phyloP scores from a whole-genome alignment of 2,329 filamentous ascomycete species.

The Phyllosticta citribraziliensis region DNA sequence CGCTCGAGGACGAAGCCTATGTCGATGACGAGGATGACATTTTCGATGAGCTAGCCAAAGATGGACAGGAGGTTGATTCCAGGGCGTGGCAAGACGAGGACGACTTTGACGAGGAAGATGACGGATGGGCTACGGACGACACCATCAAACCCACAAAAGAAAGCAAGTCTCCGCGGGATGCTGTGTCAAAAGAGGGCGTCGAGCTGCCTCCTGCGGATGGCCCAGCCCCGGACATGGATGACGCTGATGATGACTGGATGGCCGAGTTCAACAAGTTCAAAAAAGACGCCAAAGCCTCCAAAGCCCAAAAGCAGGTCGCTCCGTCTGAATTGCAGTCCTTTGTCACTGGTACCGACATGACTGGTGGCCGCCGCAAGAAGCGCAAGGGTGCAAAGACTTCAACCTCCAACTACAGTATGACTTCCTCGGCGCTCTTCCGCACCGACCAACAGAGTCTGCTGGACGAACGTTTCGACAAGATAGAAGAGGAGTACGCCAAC shows the following conservation, averaged over 20 bases:
- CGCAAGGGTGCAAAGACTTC: slow-evolving; percentile 88
- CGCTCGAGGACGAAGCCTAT: slow-evolving; percentile 89
- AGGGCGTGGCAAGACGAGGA: slow-evolving; percentile 58
- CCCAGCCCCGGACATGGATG: slow-evolving; percentile 19
- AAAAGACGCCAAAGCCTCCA: slow-evolving; percentile 52
- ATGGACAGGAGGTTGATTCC: slow-evolving; percentile 63
- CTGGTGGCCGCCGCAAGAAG: slow-evolving; percentile 80
- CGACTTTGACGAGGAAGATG: slow-evolving; percentile 52
- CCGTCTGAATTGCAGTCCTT: slow-evolving; percentile 59
- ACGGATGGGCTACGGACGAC: slow-evolving; percentile 90
- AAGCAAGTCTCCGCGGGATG: slow-evolving; percentile 29
- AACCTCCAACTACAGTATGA: slow-evolving; percentile 84
- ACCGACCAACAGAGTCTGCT: slow-evolving; percentile 80
- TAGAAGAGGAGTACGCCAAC: slow-evolving; percentile 71
- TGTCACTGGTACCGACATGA: slow-evolving; percentile 58
- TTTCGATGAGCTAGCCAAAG: slow-evolving; percentile 62
- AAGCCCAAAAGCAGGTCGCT: slow-evolving; percentile 26
- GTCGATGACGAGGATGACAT: slow-evolving; percentile 79
- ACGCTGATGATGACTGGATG: slow-evolving; percentile 69
- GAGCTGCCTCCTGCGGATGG: slow-evolving; percentile 21
- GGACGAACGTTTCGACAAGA: slow-evolving; percentile 81
- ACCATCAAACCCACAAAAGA: slow-evolving; percentile 57
- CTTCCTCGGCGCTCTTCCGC: slow-evolving; percentile 72
- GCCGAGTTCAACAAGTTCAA: slow-evolving; percentile 93
- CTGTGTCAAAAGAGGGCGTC: slow-evolving; percentile 24